Percentiles rank a stretch among this genome's conserved stretches.
phyloP scores from a whole-genome alignment of 306 rosid genomes.

The Lagenaria siceraria region DNA sequence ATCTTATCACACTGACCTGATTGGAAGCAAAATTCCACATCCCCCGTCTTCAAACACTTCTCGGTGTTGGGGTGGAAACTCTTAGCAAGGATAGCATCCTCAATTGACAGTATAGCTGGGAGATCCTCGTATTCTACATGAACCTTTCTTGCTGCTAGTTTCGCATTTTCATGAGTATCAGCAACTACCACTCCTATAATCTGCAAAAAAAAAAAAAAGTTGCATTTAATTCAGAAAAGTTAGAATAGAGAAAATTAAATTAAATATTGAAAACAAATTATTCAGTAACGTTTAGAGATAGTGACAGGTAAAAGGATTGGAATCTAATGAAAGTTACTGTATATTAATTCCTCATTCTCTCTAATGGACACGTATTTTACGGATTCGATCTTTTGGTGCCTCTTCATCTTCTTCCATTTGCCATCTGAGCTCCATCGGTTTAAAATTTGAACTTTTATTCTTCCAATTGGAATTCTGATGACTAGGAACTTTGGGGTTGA shows the following conservation, averaged over 20 bases:
- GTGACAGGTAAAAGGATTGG: neutral
- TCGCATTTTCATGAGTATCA: slow-evolving; percentile 93
- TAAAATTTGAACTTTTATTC: neutral
- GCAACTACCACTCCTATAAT: slow-evolving; percentile 87
- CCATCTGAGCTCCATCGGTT: neutral
- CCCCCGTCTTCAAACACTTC: slow-evolving; percentile 58
- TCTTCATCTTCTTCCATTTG: neutral
- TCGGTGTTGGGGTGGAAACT: slow-evolving; percentile 72
- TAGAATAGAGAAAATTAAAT: neutral
- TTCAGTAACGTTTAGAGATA: neutral
- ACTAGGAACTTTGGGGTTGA: neutral
- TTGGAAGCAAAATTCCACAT: slow-evolving; percentile 68
- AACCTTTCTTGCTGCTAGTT: slow-evolving; percentile 60
- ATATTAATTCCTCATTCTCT: neutral
- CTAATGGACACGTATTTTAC: neutral
- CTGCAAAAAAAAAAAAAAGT: slow-evolving; percentile 31
- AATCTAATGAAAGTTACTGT: neutral
- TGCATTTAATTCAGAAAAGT: neutral
- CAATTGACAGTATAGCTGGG: slow-evolving; percentile 67
- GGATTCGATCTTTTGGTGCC: neutral
- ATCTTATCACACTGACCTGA: slow-evolving; percentile 67
- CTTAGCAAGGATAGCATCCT: slow-evolving; percentile 67
- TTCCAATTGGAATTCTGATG: neutral
- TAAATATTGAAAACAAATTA: neutral
- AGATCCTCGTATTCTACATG: slow-evolving; percentile 68